A percentile compares a stretch with the other conserved stretches of the same genome.
Conservation (phyloP, 2,329 filamentous ascomycete genomes). For the Ascochyta rabiei region DNA sequence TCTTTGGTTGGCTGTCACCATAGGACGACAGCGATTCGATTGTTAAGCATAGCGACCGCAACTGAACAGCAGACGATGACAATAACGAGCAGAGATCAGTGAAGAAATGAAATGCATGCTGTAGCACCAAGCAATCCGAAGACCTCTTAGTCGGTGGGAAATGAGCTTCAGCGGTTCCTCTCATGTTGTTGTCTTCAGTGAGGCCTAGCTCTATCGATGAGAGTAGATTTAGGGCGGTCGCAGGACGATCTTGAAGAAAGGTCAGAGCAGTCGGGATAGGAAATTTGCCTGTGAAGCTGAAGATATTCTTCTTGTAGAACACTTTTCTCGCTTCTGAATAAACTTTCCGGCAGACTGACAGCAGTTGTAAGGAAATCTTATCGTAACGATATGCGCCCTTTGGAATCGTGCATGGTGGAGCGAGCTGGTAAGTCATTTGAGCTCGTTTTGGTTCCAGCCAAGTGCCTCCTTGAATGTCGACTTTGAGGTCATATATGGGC, state of each 20-base stretch:
- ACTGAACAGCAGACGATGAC: constrained; percentile 22
- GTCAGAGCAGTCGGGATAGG: constrained; percentile 30
- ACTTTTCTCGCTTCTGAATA: constrained; percentile 28
- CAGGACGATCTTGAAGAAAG: constrained; percentile 31
- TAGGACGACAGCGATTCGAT: constrained; percentile 21
- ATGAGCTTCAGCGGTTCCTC: constrained; percentile 18
- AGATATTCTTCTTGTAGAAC: constrained; percentile 33
- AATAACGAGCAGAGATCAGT: constrained; percentile 29
- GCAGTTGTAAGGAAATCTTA: constrained; percentile 14
- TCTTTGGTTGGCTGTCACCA: constrained; percentile 11
- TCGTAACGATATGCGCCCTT: neutral
- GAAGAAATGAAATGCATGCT: constrained; percentile 30
- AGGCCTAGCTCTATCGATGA: constrained; percentile 25
- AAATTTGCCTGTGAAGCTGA: constrained; percentile 29
- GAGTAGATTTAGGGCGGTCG: constrained; percentile 20
- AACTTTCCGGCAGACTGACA: constrained; percentile 30
- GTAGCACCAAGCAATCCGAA: constrained; percentile 25
- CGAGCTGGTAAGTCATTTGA: constrained; percentile 32
- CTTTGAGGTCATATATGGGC: constrained; percentile 24
- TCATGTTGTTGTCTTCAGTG: constrained; percentile 27
- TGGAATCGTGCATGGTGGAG: neutral
- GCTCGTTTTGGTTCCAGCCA: constrained; percentile 18
- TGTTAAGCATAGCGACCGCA: constrained; percentile 23
- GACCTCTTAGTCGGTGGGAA: constrained; percentile 22
- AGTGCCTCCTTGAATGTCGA: constrained; percentile 14